Base-by-base conservation (phyloP, 176 grass and related monocot genomes). In the Ensete ventricosum region DNA sequence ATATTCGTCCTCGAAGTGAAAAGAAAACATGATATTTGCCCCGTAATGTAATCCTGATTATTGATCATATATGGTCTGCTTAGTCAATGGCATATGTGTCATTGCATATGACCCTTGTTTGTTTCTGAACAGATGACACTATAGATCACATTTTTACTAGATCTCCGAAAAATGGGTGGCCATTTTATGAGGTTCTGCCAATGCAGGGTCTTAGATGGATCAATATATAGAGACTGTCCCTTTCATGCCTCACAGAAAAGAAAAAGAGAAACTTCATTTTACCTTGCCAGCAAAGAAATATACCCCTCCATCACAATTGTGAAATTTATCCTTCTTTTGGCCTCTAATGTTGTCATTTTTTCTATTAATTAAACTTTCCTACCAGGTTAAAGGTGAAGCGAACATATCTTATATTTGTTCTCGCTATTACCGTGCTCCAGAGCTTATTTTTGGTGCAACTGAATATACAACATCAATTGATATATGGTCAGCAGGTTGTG, bases 401-500 rank as follows among this genome's bases (percentile, higher is more conserved):
- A 77, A 77, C 49, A 77, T 64, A 17, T 77, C 74, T 1, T 77
- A 77, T 49, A 65, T 77, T 14, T 77, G 74, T 64, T 64, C 74
- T 52, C 74, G 59, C 14, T 77, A 77, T 64, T 77, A 77, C 59
- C 74, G 74, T 24, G 74, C 74, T 23, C 74, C 74, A 14, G 74
- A 77, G 59, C 74, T 77, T 22, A 65, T 77, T 25, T 65, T 77
- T 64, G 58, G 74, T 64, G 74, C 74, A 64, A 77, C 74, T 25
- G 74, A 77, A 52, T 77, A 77, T 64, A 24, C 59, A 26, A 77
- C 58, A 64, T 77, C 74, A 22, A 77, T 77, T 16, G 74, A 77
- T 52, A 64, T 65, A 52, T 77, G 74, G 74, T 77, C 74, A 64
- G 74, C 74, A 25, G 74, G 74, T 24, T 77, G 74, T 64, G 74